phyloP scores from a whole-genome alignment of 768 basidiomycete genomes.

The Kockovaella imperatae region DNA sequence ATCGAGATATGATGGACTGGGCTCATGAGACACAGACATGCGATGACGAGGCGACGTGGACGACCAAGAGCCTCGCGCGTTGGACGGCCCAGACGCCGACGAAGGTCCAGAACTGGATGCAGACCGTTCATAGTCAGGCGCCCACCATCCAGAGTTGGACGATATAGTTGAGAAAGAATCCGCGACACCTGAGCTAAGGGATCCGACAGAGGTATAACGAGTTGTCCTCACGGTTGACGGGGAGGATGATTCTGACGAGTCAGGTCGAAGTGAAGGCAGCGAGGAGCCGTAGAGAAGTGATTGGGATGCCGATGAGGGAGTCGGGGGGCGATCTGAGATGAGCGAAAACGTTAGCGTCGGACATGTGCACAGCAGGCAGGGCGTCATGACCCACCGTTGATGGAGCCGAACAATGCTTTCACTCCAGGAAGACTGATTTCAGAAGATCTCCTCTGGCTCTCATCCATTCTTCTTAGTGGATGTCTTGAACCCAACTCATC shows the following conservation, averaged over 20 bases:
- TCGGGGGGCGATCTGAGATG: not conserved
- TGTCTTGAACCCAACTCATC: slow-evolving; percentile 27
- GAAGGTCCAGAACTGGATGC: slow-evolving; percentile 3
- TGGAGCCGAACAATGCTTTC: slow-evolving; percentile 32
- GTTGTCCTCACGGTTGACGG: slow-evolving; percentile 29
- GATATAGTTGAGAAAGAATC: slow-evolving; percentile 1
- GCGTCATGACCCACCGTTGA: slow-evolving; percentile 14
- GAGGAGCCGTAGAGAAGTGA: no score
- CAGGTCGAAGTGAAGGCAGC: slow-evolving; percentile 23
- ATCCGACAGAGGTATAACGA: slow-evolving; percentile 26
- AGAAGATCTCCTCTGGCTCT: slow-evolving; percentile 9
- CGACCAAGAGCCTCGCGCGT: no score
- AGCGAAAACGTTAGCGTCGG: not conserved
- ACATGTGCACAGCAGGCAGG: not conserved
- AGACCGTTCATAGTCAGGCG: slow-evolving; percentile 17
- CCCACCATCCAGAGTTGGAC: slow-evolving; percentile 36
- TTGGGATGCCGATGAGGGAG: slow-evolving; percentile 16
- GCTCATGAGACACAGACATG: slow-evolving; percentile 11
- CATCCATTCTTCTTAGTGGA: slow-evolving; percentile 25
- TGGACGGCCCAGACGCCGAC: not conserved
- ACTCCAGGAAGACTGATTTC: slow-evolving; percentile 36
- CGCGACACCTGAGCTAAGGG: slow-evolving; percentile 14
- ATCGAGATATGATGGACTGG: slow-evolving; percentile 7
- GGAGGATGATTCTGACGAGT: slow-evolving; percentile 28
- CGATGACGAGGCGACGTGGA: not conserved